Evolutionary conservation across 331 rosid genomes (phyloP).

Genomic region (Phaseolus coccineus): DNA sequence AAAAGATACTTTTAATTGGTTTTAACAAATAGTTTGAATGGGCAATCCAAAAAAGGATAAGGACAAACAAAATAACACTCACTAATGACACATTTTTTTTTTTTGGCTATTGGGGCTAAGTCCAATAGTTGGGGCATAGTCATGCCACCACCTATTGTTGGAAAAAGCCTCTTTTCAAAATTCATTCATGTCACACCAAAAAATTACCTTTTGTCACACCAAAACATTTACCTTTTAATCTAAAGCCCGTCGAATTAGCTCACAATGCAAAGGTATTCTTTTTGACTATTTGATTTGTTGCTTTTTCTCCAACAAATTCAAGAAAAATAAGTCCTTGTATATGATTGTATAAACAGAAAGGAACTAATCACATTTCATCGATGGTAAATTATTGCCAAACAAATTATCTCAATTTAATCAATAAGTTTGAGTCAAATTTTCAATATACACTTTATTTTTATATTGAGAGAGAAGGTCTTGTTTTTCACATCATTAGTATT

Average conservation of each 20-base stretch:
- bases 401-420: too few relatives aligned
- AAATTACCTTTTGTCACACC: not conserved
- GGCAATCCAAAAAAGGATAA: not conserved
- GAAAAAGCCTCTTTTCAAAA: slow-evolving; percentile 35
- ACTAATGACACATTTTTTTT: slow-evolving; percentile 1
- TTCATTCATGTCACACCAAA: not conserved
- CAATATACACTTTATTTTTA: too few relatives aligned
- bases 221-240: not conserved
- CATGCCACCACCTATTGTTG: slow-evolving; percentile 46
- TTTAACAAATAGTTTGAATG: not conserved
- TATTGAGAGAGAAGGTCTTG: too few relatives aligned
- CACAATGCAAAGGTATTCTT: not conserved
- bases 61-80: not conserved
- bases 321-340: not conserved
- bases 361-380: too few relatives aligned
- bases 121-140: slow-evolving; percentile 32
- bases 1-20: not conserved
- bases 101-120: not conserved
- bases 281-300: slow-evolving; percentile 25
- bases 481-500: too few relatives aligned
- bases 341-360: not conserved
- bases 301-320: slow-evolving; percentile 11
- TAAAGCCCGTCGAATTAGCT: slow-evolving; percentile 2
- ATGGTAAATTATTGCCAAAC: too few relatives aligned
- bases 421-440: too few relatives aligned